Evolutionary conservation across 352 stramenopile genomes (phyloP).

Genomic region (Globisporangium spiculum): DNA sequence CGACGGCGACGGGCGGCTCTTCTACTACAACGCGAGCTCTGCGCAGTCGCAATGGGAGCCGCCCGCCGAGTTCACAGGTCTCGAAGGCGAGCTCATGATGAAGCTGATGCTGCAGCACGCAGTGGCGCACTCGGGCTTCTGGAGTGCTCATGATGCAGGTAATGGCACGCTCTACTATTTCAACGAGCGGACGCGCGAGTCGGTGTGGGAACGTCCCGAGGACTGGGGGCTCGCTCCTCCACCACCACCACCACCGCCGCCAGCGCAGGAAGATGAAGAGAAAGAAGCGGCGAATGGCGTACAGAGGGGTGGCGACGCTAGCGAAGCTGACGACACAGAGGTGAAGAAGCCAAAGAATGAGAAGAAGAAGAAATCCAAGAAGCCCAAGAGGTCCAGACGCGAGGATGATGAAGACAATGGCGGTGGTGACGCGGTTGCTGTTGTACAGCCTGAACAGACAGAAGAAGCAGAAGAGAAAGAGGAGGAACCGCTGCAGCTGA

Average conservation of each 20-base stretch:
- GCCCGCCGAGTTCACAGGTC: conserved; percentile 40
- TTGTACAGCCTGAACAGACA: conserved; percentile 20
- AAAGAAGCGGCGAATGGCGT: not conserved
- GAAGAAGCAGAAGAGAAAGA: conserved; percentile 13
- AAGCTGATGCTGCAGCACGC: conserved; percentile 77
- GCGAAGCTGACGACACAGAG: not conserved
- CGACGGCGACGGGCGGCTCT: conserved; percentile 67
- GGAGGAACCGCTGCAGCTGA: not conserved
- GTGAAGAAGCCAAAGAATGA: not conserved
- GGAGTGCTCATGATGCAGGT: conserved; percentile 68
- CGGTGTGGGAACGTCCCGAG: conserved; percentile 64
- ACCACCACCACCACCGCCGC: conserved; percentile 21
- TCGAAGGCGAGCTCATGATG: conserved; percentile 82
- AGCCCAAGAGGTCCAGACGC: conserved; percentile 25
- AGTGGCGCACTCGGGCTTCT: conserved; percentile 57
- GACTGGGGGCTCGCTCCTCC: conserved; percentile 47
- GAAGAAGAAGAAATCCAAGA: conserved; percentile 16
- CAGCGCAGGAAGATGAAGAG: conserved; percentile 16
- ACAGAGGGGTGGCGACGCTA: not conserved
- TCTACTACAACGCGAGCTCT: conserved; percentile 65
- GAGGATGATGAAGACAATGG: conserved; percentile 20
- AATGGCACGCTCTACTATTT: conserved; percentile 83
- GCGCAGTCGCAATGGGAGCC: conserved; percentile 55
- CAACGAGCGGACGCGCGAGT: conserved; percentile 62
- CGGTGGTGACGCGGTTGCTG: conserved; percentile 24